These are phyloP conservation scores for Ogataea henricii DNA, from an alignment of 805 yeast genomes.

Conservation along the genomic window DNA sequence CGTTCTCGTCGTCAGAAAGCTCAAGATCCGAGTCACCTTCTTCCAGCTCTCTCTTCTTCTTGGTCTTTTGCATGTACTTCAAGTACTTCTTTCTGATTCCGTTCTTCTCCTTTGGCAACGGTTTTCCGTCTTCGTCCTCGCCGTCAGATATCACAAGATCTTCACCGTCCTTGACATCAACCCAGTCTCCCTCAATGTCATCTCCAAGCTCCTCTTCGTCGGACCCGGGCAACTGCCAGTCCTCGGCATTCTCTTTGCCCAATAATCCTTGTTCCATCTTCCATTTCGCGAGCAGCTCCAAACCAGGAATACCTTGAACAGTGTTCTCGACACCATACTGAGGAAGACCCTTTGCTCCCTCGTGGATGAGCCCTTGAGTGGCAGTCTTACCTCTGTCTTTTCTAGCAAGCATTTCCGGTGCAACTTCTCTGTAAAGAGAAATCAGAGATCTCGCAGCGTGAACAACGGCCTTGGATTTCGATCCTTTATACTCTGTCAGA, in stretches of 20 bases:
- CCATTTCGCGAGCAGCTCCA: slow-evolving; percentile 90
- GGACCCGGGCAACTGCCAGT: slow-evolving; percentile 65
- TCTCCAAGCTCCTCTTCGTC: slow-evolving; percentile 51
- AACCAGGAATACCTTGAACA: slow-evolving; percentile 81
- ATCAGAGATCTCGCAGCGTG: slow-evolving; percentile 92
- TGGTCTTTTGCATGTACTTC: slow-evolving; percentile 35
- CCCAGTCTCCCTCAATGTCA: slow-evolving; percentile 91
- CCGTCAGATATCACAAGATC: slow-evolving; percentile 61
- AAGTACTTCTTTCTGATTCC: slow-evolving; percentile 38
- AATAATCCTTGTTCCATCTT: slow-evolving; percentile 57
- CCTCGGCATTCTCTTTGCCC: slow-evolving; percentile 57
- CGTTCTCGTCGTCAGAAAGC: slow-evolving; percentile 44
- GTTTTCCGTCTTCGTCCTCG: slow-evolving; percentile 44
- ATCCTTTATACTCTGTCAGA: slow-evolving; percentile 84
- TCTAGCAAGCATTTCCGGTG: slow-evolving; percentile 89
- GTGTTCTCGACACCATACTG: slow-evolving; percentile 76
- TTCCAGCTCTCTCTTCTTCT: slow-evolving; percentile 34
- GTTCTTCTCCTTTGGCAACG: slow-evolving; percentile 35
- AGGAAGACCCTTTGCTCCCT: slow-evolving; percentile 49
- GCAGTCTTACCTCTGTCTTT: slow-evolving; percentile 95
- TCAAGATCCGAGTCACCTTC: slow-evolving; percentile 53
- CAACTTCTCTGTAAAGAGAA: slow-evolving; percentile 86
- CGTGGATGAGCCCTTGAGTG: slow-evolving; percentile 73
- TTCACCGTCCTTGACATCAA: slow-evolving; percentile 78
- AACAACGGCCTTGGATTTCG: slow-evolving; percentile 90